Evolutionary conservation across 2,329 filamentous ascomycete species (phyloP).

Genomic region (Calonectria ilicicola): DNA sequence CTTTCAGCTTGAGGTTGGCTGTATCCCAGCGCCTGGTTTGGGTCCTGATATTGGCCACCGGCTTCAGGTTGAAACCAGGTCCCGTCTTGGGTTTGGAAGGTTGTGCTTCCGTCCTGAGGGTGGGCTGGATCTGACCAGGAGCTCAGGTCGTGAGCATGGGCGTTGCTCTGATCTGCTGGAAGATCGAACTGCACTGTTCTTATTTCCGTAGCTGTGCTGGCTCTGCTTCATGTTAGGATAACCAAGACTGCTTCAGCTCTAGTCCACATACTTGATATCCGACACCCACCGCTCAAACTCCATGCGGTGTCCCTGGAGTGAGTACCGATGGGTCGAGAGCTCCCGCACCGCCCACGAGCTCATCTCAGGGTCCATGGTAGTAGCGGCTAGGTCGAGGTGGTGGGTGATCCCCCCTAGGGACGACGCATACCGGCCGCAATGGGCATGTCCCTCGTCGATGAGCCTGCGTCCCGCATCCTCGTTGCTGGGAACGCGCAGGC

Average conservation of each 20-base stretch:
- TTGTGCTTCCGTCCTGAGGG: not conserved
- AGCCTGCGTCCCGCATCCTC: not conserved
- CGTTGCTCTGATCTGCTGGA: not conserved
- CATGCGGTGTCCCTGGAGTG: not conserved
- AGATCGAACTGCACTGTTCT: not conserved
- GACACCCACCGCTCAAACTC: slow-evolving; percentile 14
- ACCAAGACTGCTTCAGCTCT: not conserved
- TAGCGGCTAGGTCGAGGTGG: not conserved
- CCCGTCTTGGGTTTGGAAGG: not conserved
- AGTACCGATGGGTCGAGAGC: not conserved
- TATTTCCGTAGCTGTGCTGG: not conserved
- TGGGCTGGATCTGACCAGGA: not conserved
- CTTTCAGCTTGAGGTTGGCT: not conserved
- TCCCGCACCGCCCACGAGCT: not conserved
- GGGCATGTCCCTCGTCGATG: slow-evolving; percentile 2
- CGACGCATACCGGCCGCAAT: slow-evolving; percentile 8
- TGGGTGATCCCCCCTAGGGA: slow-evolving; percentile 8
- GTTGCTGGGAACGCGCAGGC: not conserved
- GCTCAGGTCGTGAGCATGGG: not conserved
- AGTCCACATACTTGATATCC: slow-evolving; percentile 3
- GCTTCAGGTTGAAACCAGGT: not conserved
- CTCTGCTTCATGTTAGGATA: slow-evolving; percentile 1
- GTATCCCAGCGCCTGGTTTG: not conserved
- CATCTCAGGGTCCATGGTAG: slow-evolving; percentile 3
- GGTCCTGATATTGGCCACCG: not conserved